Percentiles rank a stretch among this genome's conserved stretches.
These are phyloP conservation scores for Spirogloea muscicola DNA, from an alignment of 139 green algal species.

Conservation along the genomic window DNA sequence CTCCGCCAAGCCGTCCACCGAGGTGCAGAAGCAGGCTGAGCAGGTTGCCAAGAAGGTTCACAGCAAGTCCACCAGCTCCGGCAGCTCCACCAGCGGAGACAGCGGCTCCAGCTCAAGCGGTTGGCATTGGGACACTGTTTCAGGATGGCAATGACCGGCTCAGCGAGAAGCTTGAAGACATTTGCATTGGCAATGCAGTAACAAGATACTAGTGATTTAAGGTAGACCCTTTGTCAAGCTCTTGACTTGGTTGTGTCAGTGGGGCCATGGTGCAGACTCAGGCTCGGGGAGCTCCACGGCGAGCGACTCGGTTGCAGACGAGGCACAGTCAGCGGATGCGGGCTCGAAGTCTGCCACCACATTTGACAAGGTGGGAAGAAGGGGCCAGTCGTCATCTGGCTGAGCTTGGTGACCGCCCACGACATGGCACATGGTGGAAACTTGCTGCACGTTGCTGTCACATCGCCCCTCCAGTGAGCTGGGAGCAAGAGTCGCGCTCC, in stretches of 20 bases:
- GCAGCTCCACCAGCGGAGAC: constrained; percentile 14
- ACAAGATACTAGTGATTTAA: not conserved
- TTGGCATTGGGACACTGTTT: not conserved
- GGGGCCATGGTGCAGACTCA: constrained; percentile 9
- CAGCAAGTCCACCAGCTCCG: not conserved
- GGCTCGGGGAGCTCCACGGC: constrained; percentile 8
- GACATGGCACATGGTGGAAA: not conserved
- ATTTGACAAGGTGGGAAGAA: constrained; percentile 10
- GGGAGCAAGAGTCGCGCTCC: not conserved
- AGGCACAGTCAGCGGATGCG: not conserved
- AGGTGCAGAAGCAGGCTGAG: constrained; percentile 7
- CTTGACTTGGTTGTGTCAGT: no score
- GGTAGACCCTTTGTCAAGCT: not conserved
- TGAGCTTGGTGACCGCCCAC: not conserved
- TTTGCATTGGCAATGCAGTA: not conserved
- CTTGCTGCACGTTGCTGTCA: no score
- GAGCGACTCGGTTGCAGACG: constrained; percentile 10
- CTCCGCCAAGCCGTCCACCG: not conserved
- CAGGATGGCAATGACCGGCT: not conserved
- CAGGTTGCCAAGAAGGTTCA: not conserved
- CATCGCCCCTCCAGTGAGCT: not conserved
- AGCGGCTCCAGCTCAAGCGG: constrained; percentile 18
- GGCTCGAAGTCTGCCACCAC: not conserved
- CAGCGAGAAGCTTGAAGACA: not conserved
- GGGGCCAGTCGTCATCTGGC: not conserved